phyloP scores from a whole-genome alignment of 192 early-diverging fungal species.

The Mortierella alpina region DNA sequence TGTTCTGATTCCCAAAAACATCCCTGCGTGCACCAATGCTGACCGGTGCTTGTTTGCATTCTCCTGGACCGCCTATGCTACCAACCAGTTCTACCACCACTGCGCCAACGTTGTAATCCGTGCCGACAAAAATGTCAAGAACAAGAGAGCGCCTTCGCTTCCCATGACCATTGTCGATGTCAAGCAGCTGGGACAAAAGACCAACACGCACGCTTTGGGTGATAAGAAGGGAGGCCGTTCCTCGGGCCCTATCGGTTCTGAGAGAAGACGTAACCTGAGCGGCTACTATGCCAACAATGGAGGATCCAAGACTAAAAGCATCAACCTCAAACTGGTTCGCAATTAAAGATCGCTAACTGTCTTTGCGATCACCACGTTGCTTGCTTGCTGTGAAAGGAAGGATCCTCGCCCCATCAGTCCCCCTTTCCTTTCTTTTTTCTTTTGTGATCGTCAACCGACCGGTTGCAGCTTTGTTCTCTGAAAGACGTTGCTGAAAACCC shows the following conservation, averaged over 20 bases:
- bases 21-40: conserved; percentile 38
- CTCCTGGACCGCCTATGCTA: conserved; percentile 77
- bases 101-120: conserved; percentile 76
- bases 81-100: conserved; percentile 83
- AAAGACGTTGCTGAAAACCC: too few species aligned
- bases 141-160: conserved; percentile 9
- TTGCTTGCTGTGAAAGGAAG: too few species aligned
- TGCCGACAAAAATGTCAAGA: conserved; percentile 24
- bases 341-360: background rate
- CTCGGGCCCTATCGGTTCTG: conserved; percentile 17
- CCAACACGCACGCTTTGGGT: conserved; percentile 25
- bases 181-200: background rate
- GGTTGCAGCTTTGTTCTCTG: too few species aligned
- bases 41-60: conserved; percentile 59
- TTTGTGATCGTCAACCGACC: too few species aligned
- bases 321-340: conserved; percentile 23
- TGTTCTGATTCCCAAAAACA: conserved; percentile 54
- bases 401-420: too few species aligned
- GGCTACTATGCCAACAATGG: conserved; percentile 37
- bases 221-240: conserved; percentile 7
- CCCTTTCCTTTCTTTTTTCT: too few species aligned
- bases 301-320: conserved; percentile 10
- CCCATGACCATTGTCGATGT: conserved; percentile 45
- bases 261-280: conserved; percentile 7
- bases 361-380: too few species aligned